Base-by-base conservation (phyloP, 2,329 filamentous ascomycete genomes). In the Byssochlamys sp. region DNA sequence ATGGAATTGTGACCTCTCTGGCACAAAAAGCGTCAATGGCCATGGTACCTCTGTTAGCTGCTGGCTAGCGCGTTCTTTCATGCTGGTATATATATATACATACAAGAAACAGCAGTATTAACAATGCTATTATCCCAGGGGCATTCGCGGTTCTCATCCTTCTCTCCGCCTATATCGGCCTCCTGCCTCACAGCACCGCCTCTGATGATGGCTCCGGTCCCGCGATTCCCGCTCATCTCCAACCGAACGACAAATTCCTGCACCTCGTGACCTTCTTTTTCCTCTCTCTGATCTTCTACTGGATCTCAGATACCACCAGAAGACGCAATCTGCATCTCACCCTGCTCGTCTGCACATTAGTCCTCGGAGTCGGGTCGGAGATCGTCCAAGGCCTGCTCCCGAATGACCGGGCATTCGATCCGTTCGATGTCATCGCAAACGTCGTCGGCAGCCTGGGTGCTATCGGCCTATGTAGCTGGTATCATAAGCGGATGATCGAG, bases 401-500 rank as follows among this genome's bases (percentile, higher is more conserved):
- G 19, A 90, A 89, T 71, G 85, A 81, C 58, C 84, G 87, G 60
- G 73, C 79, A 14, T 88, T 87, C 67, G 94, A 99, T 68, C 76
- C 87, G 53, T 90, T 87, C 68, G 90, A 97, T 70, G 89, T 99
- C 60, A 78, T 90, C 55, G 91, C 91, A 68, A 99, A 99, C 71
- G 74, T 96, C 0, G 76, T 89, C 48, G 94, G 94, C 49, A 92
- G 88, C 62, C 73, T 88, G 12, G 77, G 80, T 0, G 91, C 84
- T 0, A 70, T 96, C 24, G 86, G 80, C 0, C 71, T 95, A 24
- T 95, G 89, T 71, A 86, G 85, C 58, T 92, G 89, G 88, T 99
- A 99, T 71, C 94, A 99, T 75, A 88, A 89, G 69, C 87, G 94
- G 59, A 97, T 97, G 91, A 78, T 97, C 45, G 92, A 97, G 73